phyloP scores from a whole-genome alignment of 257 asterid species.

The Fraxinus quadrangulata region DNA sequence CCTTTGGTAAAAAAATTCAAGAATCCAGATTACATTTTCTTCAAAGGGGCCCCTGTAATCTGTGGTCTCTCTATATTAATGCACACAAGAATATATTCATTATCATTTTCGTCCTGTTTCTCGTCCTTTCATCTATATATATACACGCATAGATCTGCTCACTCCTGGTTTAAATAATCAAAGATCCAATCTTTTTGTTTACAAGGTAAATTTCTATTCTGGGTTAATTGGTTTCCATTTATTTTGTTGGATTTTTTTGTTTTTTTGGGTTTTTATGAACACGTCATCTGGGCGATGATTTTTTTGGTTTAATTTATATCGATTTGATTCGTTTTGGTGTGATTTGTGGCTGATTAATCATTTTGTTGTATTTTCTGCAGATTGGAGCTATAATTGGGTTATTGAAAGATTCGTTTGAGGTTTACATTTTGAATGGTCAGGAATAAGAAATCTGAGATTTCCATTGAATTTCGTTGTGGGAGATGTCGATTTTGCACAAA shows the following conservation, averaged over 20 bases:
- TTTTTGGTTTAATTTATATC: not conserved
- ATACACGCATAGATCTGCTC: not conserved
- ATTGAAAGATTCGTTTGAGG: not conserved
- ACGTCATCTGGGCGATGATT: not conserved
- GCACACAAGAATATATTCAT: constrained; percentile 6
- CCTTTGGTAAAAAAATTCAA: not conserved
- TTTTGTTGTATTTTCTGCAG: constrained; percentile 3
- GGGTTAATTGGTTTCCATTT: not conserved
- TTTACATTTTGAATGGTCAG: not conserved
- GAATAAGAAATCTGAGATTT: not conserved
- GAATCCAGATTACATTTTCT: not conserved
- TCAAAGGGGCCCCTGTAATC: not conserved
- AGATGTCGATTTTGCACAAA: constrained; percentile 45
- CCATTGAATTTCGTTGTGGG: not conserved
- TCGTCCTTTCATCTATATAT: not conserved
- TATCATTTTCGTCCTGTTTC: constrained; percentile 9
- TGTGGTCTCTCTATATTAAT: not conserved
- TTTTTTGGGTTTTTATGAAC: not conserved
- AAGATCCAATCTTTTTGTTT: constrained; percentile 4
- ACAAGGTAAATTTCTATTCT: constrained; percentile 12
- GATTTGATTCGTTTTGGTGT: not conserved
- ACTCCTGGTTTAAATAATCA: not conserved
- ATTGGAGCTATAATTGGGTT: not conserved
- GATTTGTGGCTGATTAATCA: constrained; percentile 4
- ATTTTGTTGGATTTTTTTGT: not conserved